These are phyloP conservation scores for Saccharomyces pastorianus DNA, from an alignment of 1,139 yeast species.

Conservation along the genomic window DNA sequence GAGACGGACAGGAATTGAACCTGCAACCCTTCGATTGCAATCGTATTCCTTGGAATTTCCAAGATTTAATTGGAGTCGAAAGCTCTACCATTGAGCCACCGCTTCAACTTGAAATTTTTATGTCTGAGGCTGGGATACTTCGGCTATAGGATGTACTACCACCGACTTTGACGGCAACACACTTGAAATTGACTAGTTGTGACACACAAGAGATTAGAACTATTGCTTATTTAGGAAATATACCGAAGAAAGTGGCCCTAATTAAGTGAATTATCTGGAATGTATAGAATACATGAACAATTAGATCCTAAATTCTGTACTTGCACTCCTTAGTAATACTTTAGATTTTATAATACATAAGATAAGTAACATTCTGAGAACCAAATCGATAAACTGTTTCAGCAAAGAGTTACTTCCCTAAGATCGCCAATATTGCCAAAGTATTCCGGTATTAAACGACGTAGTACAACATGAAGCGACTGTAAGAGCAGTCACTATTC, in stretches of 20 bases:
- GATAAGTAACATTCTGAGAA: not conserved
- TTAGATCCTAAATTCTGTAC: no score
- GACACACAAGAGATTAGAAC: not conserved
- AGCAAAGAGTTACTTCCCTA: not conserved
- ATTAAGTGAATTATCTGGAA: not conserved
- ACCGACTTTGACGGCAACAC: not conserved
- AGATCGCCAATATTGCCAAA: not conserved
- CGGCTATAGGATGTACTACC: no score
- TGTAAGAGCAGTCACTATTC: not conserved
- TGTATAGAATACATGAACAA: not conserved
- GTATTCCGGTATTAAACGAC: not conserved
- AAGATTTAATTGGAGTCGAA: slow-evolving; percentile 61
- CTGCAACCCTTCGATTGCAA: slow-evolving; percentile 64
- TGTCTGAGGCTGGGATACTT: no score
- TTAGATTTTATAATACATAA: no score
- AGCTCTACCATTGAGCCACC: slow-evolving; percentile 94
- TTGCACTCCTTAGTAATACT: no score
- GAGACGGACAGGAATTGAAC: slow-evolving; percentile 73
- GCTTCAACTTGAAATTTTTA: slow-evolving; percentile 39
- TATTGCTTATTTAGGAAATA: not conserved
- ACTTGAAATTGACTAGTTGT: not conserved
- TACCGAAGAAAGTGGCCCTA: not conserved
- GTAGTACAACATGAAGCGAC: not conserved
- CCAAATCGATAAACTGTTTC: not conserved
- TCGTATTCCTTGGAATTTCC: slow-evolving; percentile 26